These are phyloP conservation scores for Peltaster fructicola DNA, from an alignment of 2,329 filamentous ascomycete species.

Conservation along the genomic window DNA sequence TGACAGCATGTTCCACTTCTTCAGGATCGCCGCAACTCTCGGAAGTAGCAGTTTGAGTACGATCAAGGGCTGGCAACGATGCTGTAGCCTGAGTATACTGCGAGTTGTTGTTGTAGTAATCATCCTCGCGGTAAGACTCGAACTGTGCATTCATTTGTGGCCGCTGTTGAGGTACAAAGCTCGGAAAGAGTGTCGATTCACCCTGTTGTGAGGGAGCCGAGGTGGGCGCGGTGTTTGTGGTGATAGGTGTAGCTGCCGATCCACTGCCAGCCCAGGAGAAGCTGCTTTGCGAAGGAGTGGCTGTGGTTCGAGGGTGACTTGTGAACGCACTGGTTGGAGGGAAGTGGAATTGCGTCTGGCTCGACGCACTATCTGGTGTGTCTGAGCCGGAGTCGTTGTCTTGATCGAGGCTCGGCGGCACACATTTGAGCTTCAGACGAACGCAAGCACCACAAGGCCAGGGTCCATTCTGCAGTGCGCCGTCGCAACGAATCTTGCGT, in stretches of 20 bases:
- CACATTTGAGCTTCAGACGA: conserved; percentile 78
- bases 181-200: no score
- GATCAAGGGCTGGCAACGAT: conserved; percentile 7
- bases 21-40: conserved; percentile 15
- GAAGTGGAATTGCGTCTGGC: conserved; percentile 15
- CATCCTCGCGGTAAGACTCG: no score
- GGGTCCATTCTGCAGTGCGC: conserved; percentile 74
- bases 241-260: no score
- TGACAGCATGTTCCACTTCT: conserved; percentile 16
- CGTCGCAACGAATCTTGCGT: conserved; percentile 96
- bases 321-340: no score
- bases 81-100: conserved; percentile 7
- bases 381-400: conserved; percentile 35
- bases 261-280: no score
- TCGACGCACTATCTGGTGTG: conserved; percentile 7
- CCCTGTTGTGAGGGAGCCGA: no score
- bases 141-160: no score
- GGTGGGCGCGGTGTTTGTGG: no score
- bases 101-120: no score
- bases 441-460: conserved; percentile 95
- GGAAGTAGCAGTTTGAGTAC: conserved; percentile 12
- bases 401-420: conserved; percentile 68
- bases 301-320: no score
- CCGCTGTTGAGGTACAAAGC: no score
- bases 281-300: no score